Base-by-base conservation (phyloP, 2,329 filamentous ascomycete species). In the Alternaria burnsii region DNA sequence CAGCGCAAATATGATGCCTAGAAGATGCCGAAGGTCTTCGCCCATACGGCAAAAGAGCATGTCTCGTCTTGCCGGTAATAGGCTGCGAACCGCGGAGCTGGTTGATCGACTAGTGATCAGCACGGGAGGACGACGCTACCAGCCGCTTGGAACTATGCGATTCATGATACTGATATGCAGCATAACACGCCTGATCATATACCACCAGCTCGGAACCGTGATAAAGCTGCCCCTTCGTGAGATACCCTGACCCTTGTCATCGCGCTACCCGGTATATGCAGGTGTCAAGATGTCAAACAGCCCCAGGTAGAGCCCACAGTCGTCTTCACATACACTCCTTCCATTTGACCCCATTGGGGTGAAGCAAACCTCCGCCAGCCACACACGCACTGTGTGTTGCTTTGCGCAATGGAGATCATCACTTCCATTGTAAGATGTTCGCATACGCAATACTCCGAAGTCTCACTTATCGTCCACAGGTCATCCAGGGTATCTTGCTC, bases 401-500 rank as follows among this genome's bases (percentile, higher is more conserved):
- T 56, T 32, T 26, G 30, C 40, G 14, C 26, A 10, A 59, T 60
- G 58, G 32, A 52, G 26, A 60, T 52, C 22, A 20, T 52, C 12
- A 47, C 46, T 28, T 60, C 58, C 26, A 47, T 56, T 12, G 58
- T 60, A 60, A 41, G 46, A 36, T 24, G 5, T 20, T 18, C 11
- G 52, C 41, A 18, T 38, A 28, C 6, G 16, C 22, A 12, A 8
- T 24, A 12, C 14, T 8, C n/a, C 26, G 56, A 43, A 43, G 24
- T 22, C 26, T 22, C 41, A 52, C 58, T 52, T 5, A 57, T 41
- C 30, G 3, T 36, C 14, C 16, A 28, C 28, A 69, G 67, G 44
- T 58, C 5, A 22, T 64, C 41, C 68, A 71, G 52, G 47, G 58
- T 1, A 4, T 68, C n/a, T 56, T 71, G 42, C 43, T 71, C 7